These are phyloP conservation scores for Beta vulgaris DNA, from an alignment of 148 eudicot genomes.

Conservation along the genomic window DNA sequence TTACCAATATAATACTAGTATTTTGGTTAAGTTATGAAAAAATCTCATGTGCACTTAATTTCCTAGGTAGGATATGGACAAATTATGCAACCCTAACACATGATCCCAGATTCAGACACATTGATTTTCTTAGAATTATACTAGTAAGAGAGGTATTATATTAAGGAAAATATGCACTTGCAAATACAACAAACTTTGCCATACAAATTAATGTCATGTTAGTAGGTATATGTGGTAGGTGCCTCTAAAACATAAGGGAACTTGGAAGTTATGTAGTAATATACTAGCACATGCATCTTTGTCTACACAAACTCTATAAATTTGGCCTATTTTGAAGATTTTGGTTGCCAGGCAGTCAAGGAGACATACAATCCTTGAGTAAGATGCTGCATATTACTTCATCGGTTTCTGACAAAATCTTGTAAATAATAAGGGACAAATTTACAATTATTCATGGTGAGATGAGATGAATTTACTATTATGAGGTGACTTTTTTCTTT, in stretches of 20 bases:
- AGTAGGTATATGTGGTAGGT: slow-evolving; percentile 7
- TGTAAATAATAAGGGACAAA: too few species aligned
- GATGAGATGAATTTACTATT: too few species aligned
- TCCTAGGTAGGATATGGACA: slow-evolving; percentile 19
- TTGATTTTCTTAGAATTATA: slow-evolving; percentile 8
- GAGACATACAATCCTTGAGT: neutral
- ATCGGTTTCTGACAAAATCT: too few species aligned
- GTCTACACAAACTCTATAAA: neutral
- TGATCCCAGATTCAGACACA: slow-evolving; percentile 25
- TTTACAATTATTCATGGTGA: too few species aligned
- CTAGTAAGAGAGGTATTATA: neutral
- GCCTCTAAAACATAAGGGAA: neutral
- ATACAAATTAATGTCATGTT: slow-evolving; percentile 8
- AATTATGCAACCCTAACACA: slow-evolving; percentile 25
- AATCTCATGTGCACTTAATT: slow-evolving; percentile 6
- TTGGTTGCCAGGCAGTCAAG: neutral
- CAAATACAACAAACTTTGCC: neutral
- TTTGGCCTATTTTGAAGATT: neutral
- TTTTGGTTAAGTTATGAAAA: neutral
- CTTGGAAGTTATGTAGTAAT: slow-evolving; percentile 2
- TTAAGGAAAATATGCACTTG: neutral
- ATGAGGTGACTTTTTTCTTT: too few species aligned
- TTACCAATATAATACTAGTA: neutral
- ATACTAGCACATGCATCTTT: neutral
- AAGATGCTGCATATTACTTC: neutral